Evolutionary conservation across 225 moss, liverwort and hornwort genomes (phyloP).

Genomic region (Polytrichum commune): DNA sequence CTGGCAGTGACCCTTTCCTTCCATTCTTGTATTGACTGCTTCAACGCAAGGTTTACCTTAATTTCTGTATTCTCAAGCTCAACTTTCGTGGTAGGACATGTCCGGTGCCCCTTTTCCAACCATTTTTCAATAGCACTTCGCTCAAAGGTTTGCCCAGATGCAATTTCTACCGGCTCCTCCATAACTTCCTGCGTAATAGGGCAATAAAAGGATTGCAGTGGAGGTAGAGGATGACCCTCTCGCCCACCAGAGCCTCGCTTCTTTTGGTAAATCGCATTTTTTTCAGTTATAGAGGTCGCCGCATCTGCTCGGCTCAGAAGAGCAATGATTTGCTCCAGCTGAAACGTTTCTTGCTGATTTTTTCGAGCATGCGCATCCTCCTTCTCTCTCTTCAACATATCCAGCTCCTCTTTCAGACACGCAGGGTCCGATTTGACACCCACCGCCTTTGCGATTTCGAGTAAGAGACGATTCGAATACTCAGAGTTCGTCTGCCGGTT

Average conservation of each 20-base stretch:
- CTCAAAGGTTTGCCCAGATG: constrained; percentile 89
- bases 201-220: constrained; percentile 85
- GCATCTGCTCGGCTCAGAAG: constrained; percentile 82
- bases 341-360: constrained; percentile 62
- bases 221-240: constrained; percentile 59
- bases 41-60: constrained; percentile 73
- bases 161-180: constrained; percentile 93
- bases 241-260: constrained; percentile 56
- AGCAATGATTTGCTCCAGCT: constrained; percentile 76
- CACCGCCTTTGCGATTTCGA: constrained; percentile 67
- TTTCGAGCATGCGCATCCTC: constrained; percentile 58
- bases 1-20: constrained; percentile 71
- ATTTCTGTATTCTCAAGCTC: constrained; percentile 73
- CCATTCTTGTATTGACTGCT: constrained; percentile 92
- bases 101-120: constrained; percentile 75
- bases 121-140: constrained; percentile 73
- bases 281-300: constrained; percentile 73
- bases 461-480: constrained; percentile 66
- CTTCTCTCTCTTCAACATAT: constrained; percentile 65
- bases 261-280: constrained; percentile 60
- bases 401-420: constrained; percentile 64
- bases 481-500: constrained; percentile 69
- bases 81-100: constrained; percentile 78
- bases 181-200: constrained; percentile 90
- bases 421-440: constrained; percentile 58